These are phyloP conservation scores for Quercus robur DNA, from an alignment of 306 rosid species.

Conservation along the genomic window DNA sequence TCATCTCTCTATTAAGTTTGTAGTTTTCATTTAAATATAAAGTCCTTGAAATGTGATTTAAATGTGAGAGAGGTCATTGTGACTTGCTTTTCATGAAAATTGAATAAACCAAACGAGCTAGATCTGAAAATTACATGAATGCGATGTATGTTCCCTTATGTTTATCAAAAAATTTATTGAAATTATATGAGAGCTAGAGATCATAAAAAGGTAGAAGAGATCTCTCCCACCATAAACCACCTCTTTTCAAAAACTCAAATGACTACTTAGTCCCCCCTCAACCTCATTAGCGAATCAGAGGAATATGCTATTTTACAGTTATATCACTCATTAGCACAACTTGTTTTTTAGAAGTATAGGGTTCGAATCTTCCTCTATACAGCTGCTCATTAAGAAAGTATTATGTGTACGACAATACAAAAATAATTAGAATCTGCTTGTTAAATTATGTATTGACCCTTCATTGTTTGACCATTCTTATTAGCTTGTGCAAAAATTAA, in stretches of 20 bases:
- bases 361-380: not conserved
- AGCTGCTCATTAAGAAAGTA: not conserved
- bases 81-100: no score
- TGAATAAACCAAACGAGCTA: no score
- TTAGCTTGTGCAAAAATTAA: no score
- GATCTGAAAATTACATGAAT: no score
- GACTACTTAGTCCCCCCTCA: not conserved
- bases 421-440: not conserved
- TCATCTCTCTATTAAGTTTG: no score
- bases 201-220: not conserved
- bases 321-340: not conserved
- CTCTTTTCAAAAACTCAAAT: not conserved
- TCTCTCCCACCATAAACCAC: not conserved
- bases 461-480: no score
- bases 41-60: no score
- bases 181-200: not conserved
- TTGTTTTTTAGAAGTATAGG: not conserved
- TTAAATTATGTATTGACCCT: not conserved
- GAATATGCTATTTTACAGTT: not conserved
- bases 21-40: no score
- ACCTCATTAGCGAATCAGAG: not conserved
- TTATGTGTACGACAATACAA: no score
- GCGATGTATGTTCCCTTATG: no score
- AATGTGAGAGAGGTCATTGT: no score
- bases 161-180: no score